Conservation (phyloP, 2,329 filamentous ascomycete species). For the Monilinia vaccinii-corymbosi region DNA sequence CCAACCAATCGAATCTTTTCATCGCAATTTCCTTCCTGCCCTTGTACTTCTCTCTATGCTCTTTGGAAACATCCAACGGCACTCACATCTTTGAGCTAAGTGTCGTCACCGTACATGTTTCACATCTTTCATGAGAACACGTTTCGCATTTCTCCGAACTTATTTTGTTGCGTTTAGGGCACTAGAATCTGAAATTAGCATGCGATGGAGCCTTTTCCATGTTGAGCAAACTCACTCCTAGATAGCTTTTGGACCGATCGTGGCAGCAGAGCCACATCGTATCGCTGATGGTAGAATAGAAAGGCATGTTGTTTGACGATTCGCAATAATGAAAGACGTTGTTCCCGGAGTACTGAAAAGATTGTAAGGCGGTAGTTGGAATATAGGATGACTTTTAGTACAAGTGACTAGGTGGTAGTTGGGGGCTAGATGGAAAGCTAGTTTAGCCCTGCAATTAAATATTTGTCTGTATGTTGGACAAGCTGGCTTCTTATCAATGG, state of each 20-base stretch:
- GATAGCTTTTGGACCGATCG: no score
- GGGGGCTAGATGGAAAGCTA: neutral
- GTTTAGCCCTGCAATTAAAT: neutral
- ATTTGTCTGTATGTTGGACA: neutral
- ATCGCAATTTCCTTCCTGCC: neutral
- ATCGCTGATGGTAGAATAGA: neutral
- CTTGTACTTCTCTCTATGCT: neutral
- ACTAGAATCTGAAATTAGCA: neutral
- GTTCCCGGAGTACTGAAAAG: neutral
- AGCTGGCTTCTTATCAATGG: neutral
- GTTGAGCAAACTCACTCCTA: neutral
- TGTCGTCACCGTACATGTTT: neutral
- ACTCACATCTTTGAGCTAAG: neutral
- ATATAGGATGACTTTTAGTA: neutral
- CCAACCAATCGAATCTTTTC: neutral
- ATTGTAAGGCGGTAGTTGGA: neutral
- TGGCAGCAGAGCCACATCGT: constrained; percentile 2
- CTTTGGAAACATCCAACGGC: neutral
- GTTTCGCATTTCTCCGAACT: neutral
- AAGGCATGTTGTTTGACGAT: neutral
- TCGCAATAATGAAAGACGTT: neutral
- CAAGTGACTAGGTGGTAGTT: neutral
- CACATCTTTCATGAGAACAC: neutral
- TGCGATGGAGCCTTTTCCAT: no score
- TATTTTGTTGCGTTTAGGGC: neutral